phyloP scores from a whole-genome alignment of 2,329 filamentous ascomycete genomes.

The Ophiostoma quercus region DNA sequence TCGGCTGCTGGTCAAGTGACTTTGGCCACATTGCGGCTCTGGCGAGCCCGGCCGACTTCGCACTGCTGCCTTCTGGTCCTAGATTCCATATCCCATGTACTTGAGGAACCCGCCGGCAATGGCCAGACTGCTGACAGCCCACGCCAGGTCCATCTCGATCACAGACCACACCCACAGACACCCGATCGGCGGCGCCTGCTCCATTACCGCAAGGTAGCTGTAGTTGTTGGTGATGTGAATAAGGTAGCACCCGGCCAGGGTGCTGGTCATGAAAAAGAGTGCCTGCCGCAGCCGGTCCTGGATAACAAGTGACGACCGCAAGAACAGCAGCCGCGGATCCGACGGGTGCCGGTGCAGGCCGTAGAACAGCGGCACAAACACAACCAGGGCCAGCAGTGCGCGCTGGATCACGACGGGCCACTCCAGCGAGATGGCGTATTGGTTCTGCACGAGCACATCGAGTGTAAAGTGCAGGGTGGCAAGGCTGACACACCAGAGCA shows the following conservation, averaged over 20 bases:
- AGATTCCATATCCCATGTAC: slow-evolving; percentile 43
- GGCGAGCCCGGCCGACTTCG: not conserved
- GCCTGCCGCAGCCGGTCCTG: slow-evolving; percentile 49
- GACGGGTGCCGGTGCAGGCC: slow-evolving; percentile 50
- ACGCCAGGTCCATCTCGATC: slow-evolving; percentile 71
- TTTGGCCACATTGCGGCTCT: not conserved
- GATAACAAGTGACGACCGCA: slow-evolving; percentile 40
- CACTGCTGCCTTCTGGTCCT: not conserved
- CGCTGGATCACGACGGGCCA: slow-evolving; percentile 54
- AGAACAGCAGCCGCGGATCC: slow-evolving; percentile 46
- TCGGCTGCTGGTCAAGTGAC: not conserved
- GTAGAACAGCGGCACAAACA: slow-evolving; percentile 53
- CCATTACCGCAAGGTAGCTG: slow-evolving; percentile 85
- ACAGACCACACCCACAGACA: slow-evolving; percentile 92
- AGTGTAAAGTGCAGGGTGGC: slow-evolving; percentile 71
- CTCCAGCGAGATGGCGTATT: slow-evolving; percentile 64
- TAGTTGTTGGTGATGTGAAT: slow-evolving; percentile 74
- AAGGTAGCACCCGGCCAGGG: slow-evolving; percentile 67
- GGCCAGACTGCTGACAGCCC: slow-evolving; percentile 54
- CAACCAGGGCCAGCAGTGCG: slow-evolving; percentile 50
- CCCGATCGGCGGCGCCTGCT: slow-evolving; percentile 80
- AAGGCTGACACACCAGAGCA: slow-evolving; percentile 58
- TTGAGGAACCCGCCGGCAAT: slow-evolving; percentile 44
- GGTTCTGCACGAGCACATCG: slow-evolving; percentile 71
- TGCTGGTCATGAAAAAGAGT: slow-evolving; percentile 59